Percentiles rank a stretch among this genome's conserved stretches.
These are phyloP conservation scores for Aureobasidium sp. DNA, from an alignment of 2,329 filamentous ascomycete genomes.

Conservation along the genomic window DNA sequence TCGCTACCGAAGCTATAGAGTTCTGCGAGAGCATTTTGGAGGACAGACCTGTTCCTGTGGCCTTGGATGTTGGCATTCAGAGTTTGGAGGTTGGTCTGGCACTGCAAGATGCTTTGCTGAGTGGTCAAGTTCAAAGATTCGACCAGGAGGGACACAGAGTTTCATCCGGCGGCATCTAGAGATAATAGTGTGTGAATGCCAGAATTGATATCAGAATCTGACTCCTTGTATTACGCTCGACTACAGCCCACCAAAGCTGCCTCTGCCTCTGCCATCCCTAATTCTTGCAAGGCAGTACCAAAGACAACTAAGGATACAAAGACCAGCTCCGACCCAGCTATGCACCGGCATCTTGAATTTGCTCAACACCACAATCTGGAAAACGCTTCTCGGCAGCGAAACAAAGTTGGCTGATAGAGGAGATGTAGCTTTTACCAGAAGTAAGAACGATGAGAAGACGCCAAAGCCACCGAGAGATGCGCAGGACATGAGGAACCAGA, in stretches of 20 bases:
- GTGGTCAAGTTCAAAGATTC: background rate
- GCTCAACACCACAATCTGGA: constrained; percentile 43
- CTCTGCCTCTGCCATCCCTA: constrained; percentile 29
- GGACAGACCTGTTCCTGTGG: too few species aligned
- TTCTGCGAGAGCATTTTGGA: too few species aligned
- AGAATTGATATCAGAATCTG: too few species aligned
- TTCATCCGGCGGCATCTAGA: too few species aligned
- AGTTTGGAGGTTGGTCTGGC: constrained; percentile 54
- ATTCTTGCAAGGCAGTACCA: constrained; percentile 43
- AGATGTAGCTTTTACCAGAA: constrained; percentile 44
- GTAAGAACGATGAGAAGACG: constrained; percentile 42
- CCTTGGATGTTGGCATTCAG: constrained; percentile 45
- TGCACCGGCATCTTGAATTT: constrained; percentile 44
- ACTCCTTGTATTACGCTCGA: background rate
- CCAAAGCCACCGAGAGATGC: constrained; percentile 43
- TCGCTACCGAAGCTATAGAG: too few species aligned
- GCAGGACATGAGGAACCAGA: constrained; percentile 48
- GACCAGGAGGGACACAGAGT: background rate
- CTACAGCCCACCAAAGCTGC: background rate
- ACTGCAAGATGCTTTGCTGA: constrained; percentile 35
- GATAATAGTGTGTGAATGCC: too few species aligned
- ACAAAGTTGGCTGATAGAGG: constrained; percentile 46
- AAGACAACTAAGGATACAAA: constrained; percentile 44
- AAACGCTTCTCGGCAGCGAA: constrained; percentile 42
- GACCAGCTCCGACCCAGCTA: constrained; percentile 45